Evolutionary conservation across 2,329 filamentous ascomycete genomes (phyloP), one percentile per base, ranked within the genome.

Genomic region (Fusarium coicis): DNA sequence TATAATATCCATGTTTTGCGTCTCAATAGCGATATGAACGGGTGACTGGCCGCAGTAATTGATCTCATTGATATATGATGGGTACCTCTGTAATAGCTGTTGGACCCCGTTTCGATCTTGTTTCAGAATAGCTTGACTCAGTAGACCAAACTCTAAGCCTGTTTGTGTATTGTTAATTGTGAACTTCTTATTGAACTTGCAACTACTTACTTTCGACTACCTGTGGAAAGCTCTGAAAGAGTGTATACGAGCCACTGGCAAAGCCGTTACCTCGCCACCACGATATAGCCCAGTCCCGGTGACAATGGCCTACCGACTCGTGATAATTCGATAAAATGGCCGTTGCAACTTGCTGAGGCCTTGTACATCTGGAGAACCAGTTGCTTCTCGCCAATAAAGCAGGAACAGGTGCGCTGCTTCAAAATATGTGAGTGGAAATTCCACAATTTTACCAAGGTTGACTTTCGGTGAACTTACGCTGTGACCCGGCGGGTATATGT

Each of bases 111-210:
- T 8, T 3, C 2, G n/a, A 1, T 52, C 30, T 1, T 52, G 7
- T 5, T 7, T 7, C 0, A 52, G 0, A 15, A 52, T 3, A 26
- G 47, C 30, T 2, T 2, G 16, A 23, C 0, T 23, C 5, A 52
- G 8, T 3, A 8, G 30, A 0, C 47, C 47, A 5, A 52, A 19
- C 1, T 34, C 30, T 16, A 34, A 16, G 34, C 34, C 34, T 36
- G 14, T 36, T 36, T 36, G 14, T 34, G 34, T 34, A 16, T 34
- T 34, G 16, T 34, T 34, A 34, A 34, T 34, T 34, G 15, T 16
- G 34, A 34, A 34, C 34, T 34, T 34, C 34, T 34, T 34, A 16
- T 15, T 34, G 14, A 34, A 34, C 14, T 4, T 34, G 34, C 16
- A 34, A 7, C 14, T 7, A 36, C 34, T 18, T 36, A 37, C 36